Conservation (phyloP, 2,329 filamentous ascomycete species). For the Clonostachys rosea region DNA sequence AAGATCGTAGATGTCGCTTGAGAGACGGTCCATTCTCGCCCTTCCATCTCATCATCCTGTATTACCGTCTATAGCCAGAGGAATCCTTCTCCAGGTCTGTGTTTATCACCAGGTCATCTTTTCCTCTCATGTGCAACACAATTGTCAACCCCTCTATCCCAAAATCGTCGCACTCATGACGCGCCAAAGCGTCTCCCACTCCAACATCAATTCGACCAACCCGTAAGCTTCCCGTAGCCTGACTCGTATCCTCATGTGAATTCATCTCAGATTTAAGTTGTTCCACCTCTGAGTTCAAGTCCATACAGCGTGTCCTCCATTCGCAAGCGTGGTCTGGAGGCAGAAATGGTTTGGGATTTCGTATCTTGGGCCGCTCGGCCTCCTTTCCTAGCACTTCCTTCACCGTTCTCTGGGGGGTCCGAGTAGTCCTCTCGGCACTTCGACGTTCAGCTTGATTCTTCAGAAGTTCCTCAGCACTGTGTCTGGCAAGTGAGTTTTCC, state of each 20-base stretch:
- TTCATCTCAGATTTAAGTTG: slow-evolving; percentile 30
- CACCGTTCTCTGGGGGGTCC: slow-evolving; percentile 1
- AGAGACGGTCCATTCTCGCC: too few species aligned
- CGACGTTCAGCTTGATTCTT: background rate
- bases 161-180: slow-evolving; percentile 24
- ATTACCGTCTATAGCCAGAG: too few species aligned
- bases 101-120: slow-evolving; percentile 46
- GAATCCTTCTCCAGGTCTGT: slow-evolving; percentile 29
- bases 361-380: slow-evolving; percentile 9
- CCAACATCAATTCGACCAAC: slow-evolving; percentile 8
- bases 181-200: slow-evolving; percentile 8
- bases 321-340: slow-evolving; percentile 32
- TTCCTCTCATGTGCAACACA: slow-evolving; percentile 42
- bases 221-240: slow-evolving; percentile 4
- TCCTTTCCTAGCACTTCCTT: too few species aligned
- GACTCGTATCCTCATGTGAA: slow-evolving; percentile 4
- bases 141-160: slow-evolving; percentile 45
- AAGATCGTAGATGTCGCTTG: too few species aligned
- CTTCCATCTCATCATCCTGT: too few species aligned
- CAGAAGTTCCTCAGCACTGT: background rate
- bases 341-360: slow-evolving; percentile 25
- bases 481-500: background rate
- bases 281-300: slow-evolving; percentile 32
- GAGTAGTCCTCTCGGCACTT: background rate
- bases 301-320: slow-evolving; percentile 35